Evolutionary conservation across 2,329 filamentous ascomycete species (phyloP), one percentile per base, ranked within the genome.

Genomic region (Dichotomopilus funicola): DNA sequence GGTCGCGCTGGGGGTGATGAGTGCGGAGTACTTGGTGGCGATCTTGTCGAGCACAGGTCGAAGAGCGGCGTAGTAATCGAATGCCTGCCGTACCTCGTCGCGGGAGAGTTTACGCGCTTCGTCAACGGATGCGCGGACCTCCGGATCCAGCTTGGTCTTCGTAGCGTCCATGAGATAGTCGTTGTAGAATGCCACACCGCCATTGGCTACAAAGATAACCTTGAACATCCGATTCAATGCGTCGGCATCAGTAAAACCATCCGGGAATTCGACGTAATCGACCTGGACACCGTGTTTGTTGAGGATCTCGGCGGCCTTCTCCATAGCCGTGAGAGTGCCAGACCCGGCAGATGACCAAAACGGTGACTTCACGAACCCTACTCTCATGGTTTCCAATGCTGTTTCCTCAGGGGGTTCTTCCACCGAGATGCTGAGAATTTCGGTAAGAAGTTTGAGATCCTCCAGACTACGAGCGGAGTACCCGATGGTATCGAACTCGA

Each of bases 401-500:
- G 64, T 0, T 65, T 53, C 4, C 0, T 59, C 13, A 1, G 66
- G 55, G 0, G 67, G 65, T 0, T 72, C 66, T 53, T 84, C 78
- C 55, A 86, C 82, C 1, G 70, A 61, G 0, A 88, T 63, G 0
- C 69, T 70, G 54, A 86, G 84, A 0, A 78, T 70, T 6, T 78
- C 75, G 1, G 77, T 72, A 0, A 88, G 65, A 0, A 86, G 66
- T 37, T 81, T 69, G 0, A 88, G 65, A 56, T 88, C 85, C 1
- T 76, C 76, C 0, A 84, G 72, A 5, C 72, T 76, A 0, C 84
- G 77, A 0, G 80, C 75, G 55, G 79, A 86, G 10, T 86, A 70
- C 1, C 85, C 85, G 0, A 85, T 62, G 0, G 85, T 88, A 62
- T 88, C 85, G 5, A 83, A 72, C 1, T 75, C 80, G 1, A 81